These are phyloP conservation scores for Pulveroboletus sp. DNA, from an alignment of 768 basidiomycete genomes.

Conservation along the genomic window DNA sequence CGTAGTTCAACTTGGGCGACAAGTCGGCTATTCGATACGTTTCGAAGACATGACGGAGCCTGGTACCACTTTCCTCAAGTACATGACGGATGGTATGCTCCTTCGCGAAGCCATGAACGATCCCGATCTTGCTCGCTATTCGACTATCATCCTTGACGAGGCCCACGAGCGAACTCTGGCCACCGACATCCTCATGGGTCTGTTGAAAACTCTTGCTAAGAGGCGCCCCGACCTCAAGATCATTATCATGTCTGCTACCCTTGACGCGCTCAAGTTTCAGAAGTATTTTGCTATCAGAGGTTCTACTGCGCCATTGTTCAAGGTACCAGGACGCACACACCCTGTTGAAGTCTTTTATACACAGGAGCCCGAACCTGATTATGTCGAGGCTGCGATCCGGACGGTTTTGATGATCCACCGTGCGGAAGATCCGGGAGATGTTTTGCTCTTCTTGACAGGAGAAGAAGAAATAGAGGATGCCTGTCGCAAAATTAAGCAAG, in stretches of 20 bases:
- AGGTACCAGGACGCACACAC: slow-evolving; percentile 89
- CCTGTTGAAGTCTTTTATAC: slow-evolving; percentile 96
- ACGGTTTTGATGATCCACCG: slow-evolving; percentile 97
- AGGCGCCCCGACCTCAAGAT: slow-evolving; percentile 87
- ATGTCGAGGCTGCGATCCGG: slow-evolving; percentile 94
- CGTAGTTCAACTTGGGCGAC: slow-evolving; percentile 83
- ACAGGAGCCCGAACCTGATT: slow-evolving; percentile 89
- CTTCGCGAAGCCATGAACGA: slow-evolving; percentile 99
- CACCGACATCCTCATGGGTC: slow-evolving; percentile 97
- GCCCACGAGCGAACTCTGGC: slow-evolving; percentile 97
- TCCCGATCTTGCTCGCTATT: slow-evolving; percentile 81
- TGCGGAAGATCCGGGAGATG: slow-evolving; percentile 88
- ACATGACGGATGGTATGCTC: slow-evolving; percentile 99
- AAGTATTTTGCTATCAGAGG: slow-evolving; percentile 72
- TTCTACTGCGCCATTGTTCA: slow-evolving; percentile 70
- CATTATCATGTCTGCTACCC: slow-evolving; percentile 97
- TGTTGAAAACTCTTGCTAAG: slow-evolving; percentile 81
- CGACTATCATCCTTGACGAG: slow-evolving; percentile 97
- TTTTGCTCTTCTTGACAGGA: slow-evolving; percentile 93
- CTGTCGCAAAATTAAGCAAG: slow-evolving; percentile 87
- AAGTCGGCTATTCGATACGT: slow-evolving; percentile 97
- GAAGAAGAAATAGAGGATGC: slow-evolving; percentile 98
- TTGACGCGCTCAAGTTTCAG: slow-evolving; percentile 95
- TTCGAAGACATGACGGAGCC: slow-evolving; percentile 84
- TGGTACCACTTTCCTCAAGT: slow-evolving; percentile 94